phyloP scores from a whole-genome alignment of 306 rosid genomes.

The Cercis canadensis region DNA sequence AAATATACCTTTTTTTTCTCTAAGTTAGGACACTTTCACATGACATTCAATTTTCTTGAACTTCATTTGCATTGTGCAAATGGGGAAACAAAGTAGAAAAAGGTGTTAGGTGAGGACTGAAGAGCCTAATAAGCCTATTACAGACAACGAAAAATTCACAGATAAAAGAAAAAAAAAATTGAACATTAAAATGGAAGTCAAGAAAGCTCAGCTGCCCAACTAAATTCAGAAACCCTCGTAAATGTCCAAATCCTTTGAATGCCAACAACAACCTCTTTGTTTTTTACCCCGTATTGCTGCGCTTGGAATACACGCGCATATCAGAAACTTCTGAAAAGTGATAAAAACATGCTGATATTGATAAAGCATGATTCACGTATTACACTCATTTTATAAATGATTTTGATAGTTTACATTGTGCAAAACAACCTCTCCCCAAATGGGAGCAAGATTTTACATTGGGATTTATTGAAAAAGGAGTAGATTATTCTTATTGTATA shows the following conservation, averaged over 20 bases:
- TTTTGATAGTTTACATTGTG: no score
- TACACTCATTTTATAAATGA: no score
- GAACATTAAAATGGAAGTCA: slow-evolving; percentile 32
- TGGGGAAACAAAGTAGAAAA: not conserved
- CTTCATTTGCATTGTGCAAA: not conserved
- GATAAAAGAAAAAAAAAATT: not conserved
- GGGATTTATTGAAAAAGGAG: no score
- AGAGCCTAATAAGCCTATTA: not conserved
- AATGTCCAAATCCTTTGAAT: slow-evolving; percentile 44
- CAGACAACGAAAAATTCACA: not conserved
- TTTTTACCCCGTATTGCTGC: not conserved
- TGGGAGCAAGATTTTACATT: no score
- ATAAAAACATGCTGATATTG: no score
- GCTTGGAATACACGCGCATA: slow-evolving; percentile 23
- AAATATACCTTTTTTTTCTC: no score
- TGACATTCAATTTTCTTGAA: no score
- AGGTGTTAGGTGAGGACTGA: not conserved
- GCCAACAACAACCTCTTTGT: not conserved
- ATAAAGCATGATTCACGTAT: no score
- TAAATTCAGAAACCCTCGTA: slow-evolving; percentile 26
- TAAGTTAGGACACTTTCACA: no score
- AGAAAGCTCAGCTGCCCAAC: slow-evolving; percentile 52
- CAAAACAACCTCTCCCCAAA: no score
- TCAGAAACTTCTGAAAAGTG: not conserved
- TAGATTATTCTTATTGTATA: no score